Percentiles rank a stretch among this genome's conserved stretches.
Conservation (phyloP, 1,284 basidiomycete genomes). For the Cutaneotrichosporon arboriforme region DNA sequence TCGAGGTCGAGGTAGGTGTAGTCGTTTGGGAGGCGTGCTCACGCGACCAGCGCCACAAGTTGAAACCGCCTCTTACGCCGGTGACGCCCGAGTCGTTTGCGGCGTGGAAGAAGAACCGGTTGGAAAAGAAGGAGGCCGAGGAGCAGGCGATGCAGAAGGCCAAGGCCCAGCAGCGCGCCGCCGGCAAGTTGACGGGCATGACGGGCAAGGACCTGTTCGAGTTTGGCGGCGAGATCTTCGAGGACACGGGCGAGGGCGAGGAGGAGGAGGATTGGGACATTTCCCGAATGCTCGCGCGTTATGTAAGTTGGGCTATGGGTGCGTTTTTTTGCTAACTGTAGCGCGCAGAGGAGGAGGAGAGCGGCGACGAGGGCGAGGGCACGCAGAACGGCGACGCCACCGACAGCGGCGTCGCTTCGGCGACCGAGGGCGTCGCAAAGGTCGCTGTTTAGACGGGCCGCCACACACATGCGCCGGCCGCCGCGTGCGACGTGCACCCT, state of each 20-base stretch:
- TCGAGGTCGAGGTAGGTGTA: constrained; percentile 80
- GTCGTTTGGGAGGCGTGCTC: not conserved
- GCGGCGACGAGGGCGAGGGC: constrained; percentile 49
- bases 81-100: constrained; percentile 93
- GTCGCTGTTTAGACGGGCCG: constrained; percentile 4
- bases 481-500: not conserved
- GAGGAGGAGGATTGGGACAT: constrained; percentile 48
- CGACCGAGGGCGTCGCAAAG: constrained; percentile 30
- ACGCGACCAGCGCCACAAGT: constrained; percentile 73
- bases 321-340: not conserved
- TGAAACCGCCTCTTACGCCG: constrained; percentile 85
- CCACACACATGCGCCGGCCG: too few relatives aligned
- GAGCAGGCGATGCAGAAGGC: constrained; percentile 72
- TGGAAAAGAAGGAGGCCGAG: constrained; percentile 89
- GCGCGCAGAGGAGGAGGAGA: constrained; percentile 69
- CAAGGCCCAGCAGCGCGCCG: constrained; percentile 75
- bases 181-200: constrained; percentile 90
- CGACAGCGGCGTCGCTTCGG: not conserved
- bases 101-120: constrained; percentile 86
- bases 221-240: constrained; percentile 94
- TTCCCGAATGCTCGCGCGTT: constrained; percentile 42
- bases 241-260: constrained; percentile 64
- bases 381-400: constrained; percentile 7
- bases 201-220: constrained; percentile 95
- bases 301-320: constrained; percentile 12